Percentiles rank a stretch among this genome's conserved stretches.
Conservation (phyloP, 1,284 basidiomycete species). For the Cyathus pygmaeus region DNA sequence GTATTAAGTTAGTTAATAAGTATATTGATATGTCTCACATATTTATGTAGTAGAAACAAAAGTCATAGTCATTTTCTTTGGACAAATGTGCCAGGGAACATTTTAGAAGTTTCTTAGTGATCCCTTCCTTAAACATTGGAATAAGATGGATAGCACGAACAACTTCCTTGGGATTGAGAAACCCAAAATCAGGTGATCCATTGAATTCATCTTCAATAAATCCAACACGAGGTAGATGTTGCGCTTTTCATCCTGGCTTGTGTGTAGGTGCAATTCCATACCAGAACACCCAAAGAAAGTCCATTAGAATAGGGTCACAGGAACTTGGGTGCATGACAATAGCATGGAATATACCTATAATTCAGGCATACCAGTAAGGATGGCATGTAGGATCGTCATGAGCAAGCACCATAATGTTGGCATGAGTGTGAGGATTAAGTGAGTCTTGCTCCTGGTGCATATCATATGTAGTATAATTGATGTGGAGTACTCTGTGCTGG, state of each 20-base stretch:
- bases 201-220: constrained; percentile 12
- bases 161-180: constrained; percentile 19
- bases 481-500: constrained; percentile 38
- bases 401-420: constrained; percentile 47
- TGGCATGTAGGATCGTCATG: constrained; percentile 5
- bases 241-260: constrained; percentile 18
- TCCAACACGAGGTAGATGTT: constrained; percentile 11
- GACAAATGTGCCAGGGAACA: background rate
- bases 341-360: constrained; percentile 23
- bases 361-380: constrained; percentile 4
- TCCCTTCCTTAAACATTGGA: background rate
- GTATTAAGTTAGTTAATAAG: background rate
- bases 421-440: constrained; percentile 44
- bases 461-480: constrained; percentile 61
- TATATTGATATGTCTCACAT: background rate
- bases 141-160: constrained; percentile 20
- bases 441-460: constrained; percentile 47
- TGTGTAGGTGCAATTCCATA: constrained; percentile 12
- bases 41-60: constrained; percentile 1
- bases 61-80: constrained; percentile 3
- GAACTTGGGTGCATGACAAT: constrained; percentile 4
- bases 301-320: constrained; percentile 5
- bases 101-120: background rate
- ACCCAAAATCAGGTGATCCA: constrained; percentile 17
- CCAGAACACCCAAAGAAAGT: constrained; percentile 28